phyloP scores from a whole-genome alignment of 2,329 filamentous ascomycete species.

The Coniochaeta sp. region DNA sequence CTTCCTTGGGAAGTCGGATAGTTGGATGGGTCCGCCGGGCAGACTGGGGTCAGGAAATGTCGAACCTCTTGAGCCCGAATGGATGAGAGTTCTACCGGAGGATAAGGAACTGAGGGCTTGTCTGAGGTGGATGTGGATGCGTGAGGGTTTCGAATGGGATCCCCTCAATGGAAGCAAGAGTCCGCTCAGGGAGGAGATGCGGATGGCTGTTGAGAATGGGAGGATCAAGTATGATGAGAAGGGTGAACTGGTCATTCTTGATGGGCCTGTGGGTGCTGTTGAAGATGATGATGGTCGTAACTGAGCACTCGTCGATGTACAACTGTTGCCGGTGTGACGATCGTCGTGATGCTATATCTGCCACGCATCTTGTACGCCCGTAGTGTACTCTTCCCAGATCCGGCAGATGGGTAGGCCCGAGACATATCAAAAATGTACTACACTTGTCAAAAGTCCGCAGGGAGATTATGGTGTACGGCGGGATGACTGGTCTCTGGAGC shows the following conservation, averaged over 20 bases:
- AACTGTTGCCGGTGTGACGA: not conserved
- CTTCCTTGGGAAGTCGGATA: conserved; percentile 55
- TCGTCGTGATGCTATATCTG: not conserved
- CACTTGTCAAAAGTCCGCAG: not conserved
- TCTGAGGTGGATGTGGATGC: conserved; percentile 86
- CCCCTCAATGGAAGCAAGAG: conserved; percentile 57
- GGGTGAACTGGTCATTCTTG: conserved; percentile 37
- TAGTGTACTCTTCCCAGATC: not conserved
- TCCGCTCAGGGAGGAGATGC: conserved; percentile 43
- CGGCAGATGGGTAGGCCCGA: not conserved
- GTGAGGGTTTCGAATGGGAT: conserved; percentile 79
- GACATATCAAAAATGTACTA: not conserved
- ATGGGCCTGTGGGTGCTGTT: conserved; percentile 3
- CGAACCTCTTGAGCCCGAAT: conserved; percentile 67
- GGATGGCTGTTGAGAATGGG: conserved; percentile 48
- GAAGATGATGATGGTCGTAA: conserved; percentile 3
- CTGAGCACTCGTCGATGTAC: not conserved
- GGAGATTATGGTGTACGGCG: not conserved
- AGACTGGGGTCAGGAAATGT: not conserved
- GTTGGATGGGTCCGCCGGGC: conserved; percentile 55
- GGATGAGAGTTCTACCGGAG: conserved; percentile 74
- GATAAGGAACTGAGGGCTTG: conserved; percentile 90
- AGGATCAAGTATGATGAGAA: conserved; percentile 47
- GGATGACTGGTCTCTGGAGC: not conserved
- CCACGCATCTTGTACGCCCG: not conserved